Conservation (phyloP, 2,329 filamentous ascomycete genomes). For the Neophaeococcomyces mojaviensis region DNA sequence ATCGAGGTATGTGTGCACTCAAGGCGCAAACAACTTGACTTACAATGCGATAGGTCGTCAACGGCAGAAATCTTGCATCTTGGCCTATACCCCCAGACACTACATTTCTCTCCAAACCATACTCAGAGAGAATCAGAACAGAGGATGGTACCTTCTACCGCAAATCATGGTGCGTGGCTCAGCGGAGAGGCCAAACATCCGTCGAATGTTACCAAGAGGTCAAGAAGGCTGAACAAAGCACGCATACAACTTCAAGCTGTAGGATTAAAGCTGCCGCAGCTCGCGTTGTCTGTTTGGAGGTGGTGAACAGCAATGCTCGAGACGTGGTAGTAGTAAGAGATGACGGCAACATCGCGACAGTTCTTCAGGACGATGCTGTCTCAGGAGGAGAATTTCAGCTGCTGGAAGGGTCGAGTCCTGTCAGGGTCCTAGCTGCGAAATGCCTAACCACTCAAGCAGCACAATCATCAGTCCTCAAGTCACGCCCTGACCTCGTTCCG, state of each 20-base stretch:
- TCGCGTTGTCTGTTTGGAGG: constrained; percentile 32
- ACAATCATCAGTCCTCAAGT: constrained; percentile 21
- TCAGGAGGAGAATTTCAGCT: not conserved
- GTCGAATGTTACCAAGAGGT: constrained; percentile 44
- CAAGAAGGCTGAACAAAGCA: constrained; percentile 34
- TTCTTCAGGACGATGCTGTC: constrained; percentile 28
- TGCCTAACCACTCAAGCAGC: constrained; percentile 20
- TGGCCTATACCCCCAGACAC: constrained; percentile 56
- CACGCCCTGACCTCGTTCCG: constrained; percentile 21
- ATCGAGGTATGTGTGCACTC: constrained; percentile 45
- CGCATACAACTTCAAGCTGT: constrained; percentile 23
- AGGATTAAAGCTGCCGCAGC: constrained; percentile 31
- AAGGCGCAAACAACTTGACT: not conserved
- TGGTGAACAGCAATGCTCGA: constrained; percentile 27
- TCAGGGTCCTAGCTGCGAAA: constrained; percentile 17
- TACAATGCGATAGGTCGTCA: constrained; percentile 45
- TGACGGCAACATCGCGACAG: constrained; percentile 35
- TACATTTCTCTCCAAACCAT: constrained; percentile 50
- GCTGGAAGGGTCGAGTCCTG: not conserved
- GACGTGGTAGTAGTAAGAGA: constrained; percentile 37
- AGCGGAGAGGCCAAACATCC: constrained; percentile 28
- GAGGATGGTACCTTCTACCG: constrained; percentile 36
- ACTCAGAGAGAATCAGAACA: constrained; percentile 49
- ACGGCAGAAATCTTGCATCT: constrained; percentile 52
- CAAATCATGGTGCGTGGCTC: constrained; percentile 49